Evolutionary conservation across 1,284 basidiomycete genomes (phyloP).

Genomic region (Puccinia sorghi): DNA sequence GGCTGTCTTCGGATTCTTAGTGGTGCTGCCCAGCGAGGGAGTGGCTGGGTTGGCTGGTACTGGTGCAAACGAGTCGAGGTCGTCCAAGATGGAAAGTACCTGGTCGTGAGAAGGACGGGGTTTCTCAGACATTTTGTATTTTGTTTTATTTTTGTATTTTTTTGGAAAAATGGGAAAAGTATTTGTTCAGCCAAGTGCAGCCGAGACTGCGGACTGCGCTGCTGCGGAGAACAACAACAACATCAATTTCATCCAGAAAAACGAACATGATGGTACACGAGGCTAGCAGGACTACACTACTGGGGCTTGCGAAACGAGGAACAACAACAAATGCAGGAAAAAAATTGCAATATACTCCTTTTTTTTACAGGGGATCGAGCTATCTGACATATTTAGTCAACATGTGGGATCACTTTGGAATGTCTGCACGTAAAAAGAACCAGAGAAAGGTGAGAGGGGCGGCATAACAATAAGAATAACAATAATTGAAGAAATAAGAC

Average conservation of each 20-base stretch:
- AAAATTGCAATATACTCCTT: no score
- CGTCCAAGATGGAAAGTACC: slow-evolving; percentile 37
- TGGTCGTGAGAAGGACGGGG: slow-evolving; percentile 10
- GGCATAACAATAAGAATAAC: no score
- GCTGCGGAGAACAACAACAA: no score
- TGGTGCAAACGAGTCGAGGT: slow-evolving; percentile 41
- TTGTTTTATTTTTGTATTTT: neutral
- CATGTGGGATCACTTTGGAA: slow-evolving; percentile 6
- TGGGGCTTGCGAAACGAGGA: no score
- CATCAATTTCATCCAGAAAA: no score
- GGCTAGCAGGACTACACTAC: no score
- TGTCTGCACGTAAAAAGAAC: neutral
- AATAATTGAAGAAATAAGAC: neutral
- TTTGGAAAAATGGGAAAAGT: neutral
- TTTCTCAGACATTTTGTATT: neutral
- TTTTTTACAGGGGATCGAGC: no score
- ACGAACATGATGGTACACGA: no score
- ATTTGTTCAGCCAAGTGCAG: no score
- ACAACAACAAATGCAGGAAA: no score
- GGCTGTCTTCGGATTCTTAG: neutral
- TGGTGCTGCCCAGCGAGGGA: neutral
- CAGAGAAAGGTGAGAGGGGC: neutral
- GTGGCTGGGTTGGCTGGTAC: neutral
- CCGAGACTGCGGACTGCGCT: no score
- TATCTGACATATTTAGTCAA: neutral